These are phyloP conservation scores for Cercophora samala DNA, from an alignment of 495 filamentous ascomycete genomes.

Conservation along the genomic window DNA sequence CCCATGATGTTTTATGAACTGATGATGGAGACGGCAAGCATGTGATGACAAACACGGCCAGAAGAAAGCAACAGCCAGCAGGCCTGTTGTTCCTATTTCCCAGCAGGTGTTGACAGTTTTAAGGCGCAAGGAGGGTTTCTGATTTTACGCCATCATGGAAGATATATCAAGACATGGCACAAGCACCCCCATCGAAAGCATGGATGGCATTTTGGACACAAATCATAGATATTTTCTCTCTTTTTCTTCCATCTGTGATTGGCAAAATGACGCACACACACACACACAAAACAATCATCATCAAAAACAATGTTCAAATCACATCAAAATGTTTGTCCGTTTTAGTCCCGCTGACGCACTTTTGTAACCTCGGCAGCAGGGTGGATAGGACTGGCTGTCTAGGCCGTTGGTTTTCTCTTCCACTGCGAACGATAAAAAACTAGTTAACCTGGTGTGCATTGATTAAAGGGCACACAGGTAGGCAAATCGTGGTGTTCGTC, in stretches of 20 bases:
- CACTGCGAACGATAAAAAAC: conserved; percentile 56
- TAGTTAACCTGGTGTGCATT: conserved; percentile 53
- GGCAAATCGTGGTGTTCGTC: conserved; percentile 53
- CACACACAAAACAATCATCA: neutral
- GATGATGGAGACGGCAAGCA: neutral
- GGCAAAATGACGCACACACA: neutral
- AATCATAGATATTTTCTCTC: neutral
- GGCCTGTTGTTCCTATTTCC: neutral
- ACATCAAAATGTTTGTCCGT: conserved; percentile 49
- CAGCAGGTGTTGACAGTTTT: neutral
- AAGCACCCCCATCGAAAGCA: no score
- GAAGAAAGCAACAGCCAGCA: neutral
- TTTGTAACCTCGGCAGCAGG: conserved; percentile 48
- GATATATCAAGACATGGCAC: neutral
- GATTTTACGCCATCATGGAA: neutral
- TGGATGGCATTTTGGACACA: neutral
- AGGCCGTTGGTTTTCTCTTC: conserved; percentile 55
- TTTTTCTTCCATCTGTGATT: no score
- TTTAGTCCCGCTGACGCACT: conserved; percentile 58
- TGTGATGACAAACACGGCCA: neutral
- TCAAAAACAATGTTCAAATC: neutral
- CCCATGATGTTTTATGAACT: neutral
- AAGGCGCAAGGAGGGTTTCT: neutral
- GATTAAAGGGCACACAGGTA: conserved; percentile 48
- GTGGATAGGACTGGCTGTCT: conserved; percentile 63